phyloP scores from a whole-genome alignment of 2,329 filamentous ascomycete genomes.

The Fusarium protoensiforme region DNA sequence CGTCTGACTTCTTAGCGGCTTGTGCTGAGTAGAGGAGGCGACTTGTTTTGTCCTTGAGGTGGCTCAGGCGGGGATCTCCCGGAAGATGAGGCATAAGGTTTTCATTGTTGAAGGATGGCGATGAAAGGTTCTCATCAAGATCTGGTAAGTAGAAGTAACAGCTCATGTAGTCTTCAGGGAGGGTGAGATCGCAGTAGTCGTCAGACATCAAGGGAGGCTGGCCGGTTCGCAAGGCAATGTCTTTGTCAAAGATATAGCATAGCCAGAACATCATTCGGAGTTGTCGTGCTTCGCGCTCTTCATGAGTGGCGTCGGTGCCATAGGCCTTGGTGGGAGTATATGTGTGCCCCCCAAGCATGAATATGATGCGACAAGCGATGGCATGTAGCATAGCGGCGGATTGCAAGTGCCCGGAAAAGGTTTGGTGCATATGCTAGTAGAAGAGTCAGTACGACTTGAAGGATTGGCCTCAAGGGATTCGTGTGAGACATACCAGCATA shows the following conservation, averaged over 20 bases:
- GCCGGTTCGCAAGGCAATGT: slow-evolving; percentile 63
- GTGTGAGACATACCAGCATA: slow-evolving; percentile 57
- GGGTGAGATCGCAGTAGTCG: slow-evolving; percentile 46
- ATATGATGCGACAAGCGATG: slow-evolving; percentile 59
- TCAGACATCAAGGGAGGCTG: slow-evolving; percentile 63
- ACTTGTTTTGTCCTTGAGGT: slow-evolving; percentile 63
- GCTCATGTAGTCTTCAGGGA: slow-evolving; percentile 40
- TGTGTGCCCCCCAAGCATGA: slow-evolving; percentile 60
- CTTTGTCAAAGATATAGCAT: slow-evolving; percentile 65
- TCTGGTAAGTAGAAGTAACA: slow-evolving; percentile 30
- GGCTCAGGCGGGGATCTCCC: slow-evolving; percentile 59
- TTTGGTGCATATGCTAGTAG: slow-evolving; percentile 54
- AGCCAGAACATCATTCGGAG: slow-evolving; percentile 64
- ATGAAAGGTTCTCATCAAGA: not conserved
- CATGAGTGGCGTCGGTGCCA: slow-evolving; percentile 16
- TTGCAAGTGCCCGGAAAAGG: slow-evolving; percentile 59
- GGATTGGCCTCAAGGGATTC: not conserved
- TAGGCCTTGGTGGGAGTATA: slow-evolving; percentile 22
- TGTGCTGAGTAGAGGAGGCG: slow-evolving; percentile 61
- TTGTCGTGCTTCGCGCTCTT: slow-evolving; percentile 47
- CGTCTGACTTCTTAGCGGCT: slow-evolving; percentile 61
- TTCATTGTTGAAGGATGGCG: not conserved
- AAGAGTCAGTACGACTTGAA: not conserved
- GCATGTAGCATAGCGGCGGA: slow-evolving; percentile 57
- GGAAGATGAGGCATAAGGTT: slow-evolving; percentile 51